These are phyloP conservation scores for Eimeria praecox DNA, from an alignment of 169 alveolate genomes.

Conservation along the genomic window DNA sequence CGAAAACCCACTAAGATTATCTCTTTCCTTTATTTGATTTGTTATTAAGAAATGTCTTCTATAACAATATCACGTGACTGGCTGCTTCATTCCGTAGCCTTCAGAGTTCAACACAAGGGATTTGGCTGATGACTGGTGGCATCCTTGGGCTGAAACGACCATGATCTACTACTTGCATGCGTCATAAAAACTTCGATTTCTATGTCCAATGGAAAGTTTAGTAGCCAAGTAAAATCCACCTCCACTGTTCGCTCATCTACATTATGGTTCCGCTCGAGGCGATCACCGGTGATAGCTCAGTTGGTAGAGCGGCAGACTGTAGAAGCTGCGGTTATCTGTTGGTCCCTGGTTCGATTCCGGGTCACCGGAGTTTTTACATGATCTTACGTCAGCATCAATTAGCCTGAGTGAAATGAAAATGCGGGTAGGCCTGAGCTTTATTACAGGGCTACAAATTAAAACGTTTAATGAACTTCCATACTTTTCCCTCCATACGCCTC, in stretches of 20 bases:
- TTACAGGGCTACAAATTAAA: neutral
- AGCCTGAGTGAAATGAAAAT: neutral
- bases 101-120: neutral
- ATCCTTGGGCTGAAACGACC: neutral
- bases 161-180: neutral
- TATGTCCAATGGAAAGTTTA: no score
- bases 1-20: neutral
- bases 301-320: constrained; percentile 99
- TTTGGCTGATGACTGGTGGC: neutral
- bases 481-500: no score
- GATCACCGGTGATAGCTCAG: constrained; percentile 97
- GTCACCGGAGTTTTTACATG: constrained; percentile 91
- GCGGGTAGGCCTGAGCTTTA: neutral
- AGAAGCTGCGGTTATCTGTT: constrained; percentile 95
- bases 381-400: neutral
- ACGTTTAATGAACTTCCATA: no score
- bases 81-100: neutral
- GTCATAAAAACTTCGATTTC: no score
- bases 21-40: neutral
- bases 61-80: neutral
- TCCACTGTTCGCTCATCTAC: neutral
- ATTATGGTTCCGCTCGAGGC: neutral
- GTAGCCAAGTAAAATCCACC: neutral
- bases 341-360: constrained; percentile 98
- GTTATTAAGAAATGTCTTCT: neutral